Evolutionary conservation across 257 asterid genomes (phyloP).

Genomic region (Solanum pennellii): DNA sequence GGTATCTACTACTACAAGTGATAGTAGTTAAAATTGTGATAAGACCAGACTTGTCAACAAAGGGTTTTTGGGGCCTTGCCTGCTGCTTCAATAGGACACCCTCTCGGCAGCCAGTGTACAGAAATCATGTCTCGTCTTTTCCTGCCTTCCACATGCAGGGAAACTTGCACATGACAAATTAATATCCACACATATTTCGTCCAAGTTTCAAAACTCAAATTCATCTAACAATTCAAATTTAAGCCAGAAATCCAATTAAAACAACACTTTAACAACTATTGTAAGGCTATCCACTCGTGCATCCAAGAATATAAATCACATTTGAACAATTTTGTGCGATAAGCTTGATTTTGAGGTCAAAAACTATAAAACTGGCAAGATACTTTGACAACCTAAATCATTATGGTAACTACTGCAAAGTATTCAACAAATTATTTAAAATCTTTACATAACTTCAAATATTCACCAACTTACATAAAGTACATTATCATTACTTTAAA

Average conservation of each 20-base stretch:
- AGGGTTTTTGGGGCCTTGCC: background rate
- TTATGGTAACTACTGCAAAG: background rate
- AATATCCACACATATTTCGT: background rate
- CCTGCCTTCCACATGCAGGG: background rate
- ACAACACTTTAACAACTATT: background rate
- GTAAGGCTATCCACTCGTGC: background rate
- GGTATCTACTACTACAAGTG: background rate
- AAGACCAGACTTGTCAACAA: background rate
- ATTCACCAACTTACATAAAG: background rate
- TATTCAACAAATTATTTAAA: background rate
- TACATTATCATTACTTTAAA: background rate
- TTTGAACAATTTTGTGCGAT: background rate
- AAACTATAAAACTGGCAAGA: background rate
- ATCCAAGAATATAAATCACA: background rate
- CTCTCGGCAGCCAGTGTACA: background rate
- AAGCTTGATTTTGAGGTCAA: background rate
- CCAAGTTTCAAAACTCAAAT: background rate
- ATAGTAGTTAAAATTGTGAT: background rate
- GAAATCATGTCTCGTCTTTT: background rate
- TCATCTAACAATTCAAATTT: background rate
- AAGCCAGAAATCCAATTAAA: background rate
- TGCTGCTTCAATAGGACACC: background rate
- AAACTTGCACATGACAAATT: background rate
- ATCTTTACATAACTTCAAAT: background rate
- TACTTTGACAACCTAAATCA: background rate